Base-by-base conservation (phyloP, 2,329 filamentous ascomycete genomes). In the Mariannaea sp. region DNA sequence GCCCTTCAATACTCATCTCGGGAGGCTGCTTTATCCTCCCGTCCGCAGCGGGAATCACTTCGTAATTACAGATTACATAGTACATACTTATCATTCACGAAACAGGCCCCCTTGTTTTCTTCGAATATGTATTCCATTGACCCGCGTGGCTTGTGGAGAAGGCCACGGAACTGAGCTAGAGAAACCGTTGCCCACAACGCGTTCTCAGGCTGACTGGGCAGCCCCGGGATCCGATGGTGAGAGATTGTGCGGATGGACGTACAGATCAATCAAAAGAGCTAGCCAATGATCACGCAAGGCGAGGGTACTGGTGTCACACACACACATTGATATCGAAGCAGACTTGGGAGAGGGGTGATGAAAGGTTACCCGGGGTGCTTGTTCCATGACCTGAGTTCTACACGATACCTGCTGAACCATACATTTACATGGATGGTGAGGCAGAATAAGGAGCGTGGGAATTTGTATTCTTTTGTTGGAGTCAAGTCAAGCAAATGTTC, bases 91-190 rank as follows among this genome's bases (percentile, higher is more conserved):
- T 39, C 49, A 39, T 42, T 33, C 40, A 27, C 36, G 38, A 45
- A 22, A 20, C 17, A 39, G 41, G 51, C 59, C 49, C 58, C 53
- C 51, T 56, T 53, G 45, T 53, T 49, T 49, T 43, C 43, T 55
- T 63, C 43, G 26, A 44, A 26, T 36, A 40, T 60, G 49, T 60
- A 65, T 64, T 65, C 64, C 59, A 55, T 58, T 57, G 59, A 66
- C 51, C 60, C 64, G 60, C 62, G 64, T 66, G 64, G 64, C 64
- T 64, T 66, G 64, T 65, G 64, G 64, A 66, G 57, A 44, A 58
- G 43, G 26, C 24, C 42, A 56, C 49, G 49, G 55, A n/a, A 55
- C 58, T 49, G 35, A 26, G 29, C 42, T 47, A 24, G 12, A 32
- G 51, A 49, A n/a, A n/a, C n/a, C n/a, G n/a, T n/a, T n/a, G n/a